Conservation (phyloP, 2,329 filamentous ascomycete species). For the Cyphellophora europaea region DNA sequence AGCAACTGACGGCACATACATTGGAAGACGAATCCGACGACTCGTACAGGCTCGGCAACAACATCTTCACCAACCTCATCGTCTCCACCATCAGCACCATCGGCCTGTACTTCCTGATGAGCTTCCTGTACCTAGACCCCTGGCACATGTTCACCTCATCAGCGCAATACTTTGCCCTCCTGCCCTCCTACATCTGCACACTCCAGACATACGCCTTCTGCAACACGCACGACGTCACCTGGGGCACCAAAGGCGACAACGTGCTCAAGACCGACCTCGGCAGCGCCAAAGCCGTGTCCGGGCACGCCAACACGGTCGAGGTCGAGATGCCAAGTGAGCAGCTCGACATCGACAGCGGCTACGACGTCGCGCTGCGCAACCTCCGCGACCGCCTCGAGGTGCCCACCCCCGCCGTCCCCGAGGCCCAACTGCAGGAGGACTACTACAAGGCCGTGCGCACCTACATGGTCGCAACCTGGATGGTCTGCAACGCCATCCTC, state of each 20-base stretch:
- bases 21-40: conserved; percentile 28
- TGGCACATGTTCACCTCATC: conserved; percentile 98
- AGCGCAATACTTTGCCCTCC: conserved; percentile 81
- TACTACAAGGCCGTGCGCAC: conserved; percentile 97
- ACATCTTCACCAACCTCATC: conserved; percentile 90
- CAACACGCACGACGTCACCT: conserved; percentile 97
- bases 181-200: conserved; percentile 92
- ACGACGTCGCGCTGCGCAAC: conserved; percentile 93
- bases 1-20: conserved; percentile 55
- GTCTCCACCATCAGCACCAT: conserved; percentile 81
- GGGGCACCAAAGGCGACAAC: conserved; percentile 98
- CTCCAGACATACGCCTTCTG: conserved; percentile 98
- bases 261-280: conserved; percentile 87
- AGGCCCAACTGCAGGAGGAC: conserved; percentile 87
- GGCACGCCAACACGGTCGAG: conserved; percentile 66
- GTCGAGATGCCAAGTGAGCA: conserved; percentile 97
- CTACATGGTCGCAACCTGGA: conserved; percentile 96
- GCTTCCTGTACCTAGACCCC: conserved; percentile 89
- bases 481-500: conserved; percentile 82
- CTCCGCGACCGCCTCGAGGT: conserved; percentile 89
- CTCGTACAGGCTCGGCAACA: conserved; percentile 60
- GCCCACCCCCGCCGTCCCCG: conserved; percentile 48
- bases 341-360: conserved; percentile 94
- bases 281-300: conserved; percentile 59
- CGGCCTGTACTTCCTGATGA: conserved; percentile 93